Conservation (phyloP, 2,329 filamentous ascomycete genomes). For the Cladosporium halotolerans region DNA sequence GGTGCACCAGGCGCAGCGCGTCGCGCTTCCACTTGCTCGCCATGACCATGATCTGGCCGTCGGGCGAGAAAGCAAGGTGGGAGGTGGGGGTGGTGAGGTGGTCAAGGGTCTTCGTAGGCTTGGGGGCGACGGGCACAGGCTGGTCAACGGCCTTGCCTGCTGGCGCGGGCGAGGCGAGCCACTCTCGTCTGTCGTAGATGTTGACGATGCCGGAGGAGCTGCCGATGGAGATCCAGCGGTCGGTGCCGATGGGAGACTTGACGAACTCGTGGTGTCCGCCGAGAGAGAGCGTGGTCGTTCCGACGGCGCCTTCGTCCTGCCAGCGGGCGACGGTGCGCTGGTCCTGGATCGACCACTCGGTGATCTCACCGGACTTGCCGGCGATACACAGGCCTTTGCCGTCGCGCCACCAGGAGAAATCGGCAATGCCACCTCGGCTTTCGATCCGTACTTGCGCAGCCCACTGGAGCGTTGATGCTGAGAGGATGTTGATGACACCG, state of each 20-base stretch:
- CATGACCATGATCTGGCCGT: constrained; percentile 85
- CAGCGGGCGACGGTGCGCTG: constrained; percentile 71
- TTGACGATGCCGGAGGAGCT: constrained; percentile 85
- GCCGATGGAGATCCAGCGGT: constrained; percentile 85
- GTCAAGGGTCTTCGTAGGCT: constrained; percentile 68
- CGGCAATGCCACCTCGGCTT: constrained; percentile 73
- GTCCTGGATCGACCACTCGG: constrained; percentile 72
- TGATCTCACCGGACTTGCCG: constrained; percentile 81
- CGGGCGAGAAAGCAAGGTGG: constrained; percentile 71
- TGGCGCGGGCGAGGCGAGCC: constrained; percentile 33
- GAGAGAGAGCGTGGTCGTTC: constrained; percentile 73
- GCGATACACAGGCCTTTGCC: constrained; percentile 75
- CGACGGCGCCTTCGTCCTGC: constrained; percentile 84
- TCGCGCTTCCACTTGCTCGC: constrained; percentile 83
- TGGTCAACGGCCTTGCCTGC: constrained; percentile 13
- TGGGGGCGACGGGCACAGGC: constrained; percentile 57
- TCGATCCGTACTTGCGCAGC: constrained; percentile 75
- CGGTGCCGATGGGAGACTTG: constrained; percentile 59
- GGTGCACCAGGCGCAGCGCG: constrained; percentile 76
- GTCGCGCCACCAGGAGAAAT: constrained; percentile 88
- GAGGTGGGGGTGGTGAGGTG: constrained; percentile 84
- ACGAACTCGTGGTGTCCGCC: constrained; percentile 58
- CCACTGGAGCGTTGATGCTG: constrained; percentile 79
- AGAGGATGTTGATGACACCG: constrained; percentile 79
- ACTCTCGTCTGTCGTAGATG: constrained; percentile 75